These are phyloP conservation scores for Neoboletus subvelutipes DNA, from an alignment of 768 basidiomycete species.

Conservation along the genomic window DNA sequence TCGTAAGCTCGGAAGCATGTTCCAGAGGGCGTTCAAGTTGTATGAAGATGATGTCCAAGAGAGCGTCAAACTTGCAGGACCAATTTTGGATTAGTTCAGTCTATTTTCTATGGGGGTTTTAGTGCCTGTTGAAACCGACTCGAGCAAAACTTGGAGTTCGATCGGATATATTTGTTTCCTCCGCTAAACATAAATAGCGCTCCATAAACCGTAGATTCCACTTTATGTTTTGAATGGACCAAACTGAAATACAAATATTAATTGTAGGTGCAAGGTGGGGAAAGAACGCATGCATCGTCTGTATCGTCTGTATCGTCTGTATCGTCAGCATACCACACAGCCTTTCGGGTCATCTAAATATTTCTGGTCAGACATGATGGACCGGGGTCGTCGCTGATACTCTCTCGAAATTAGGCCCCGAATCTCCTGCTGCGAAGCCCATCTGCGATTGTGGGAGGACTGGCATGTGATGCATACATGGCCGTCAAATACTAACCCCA, in stretches of 20 bases:
- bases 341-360: conserved; percentile 1
- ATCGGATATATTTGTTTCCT: background rate
- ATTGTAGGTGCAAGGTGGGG: background rate
- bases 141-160: background rate
- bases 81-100: conserved; percentile 35
- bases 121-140: conserved; percentile 1
- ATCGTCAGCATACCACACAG: conserved; percentile 25
- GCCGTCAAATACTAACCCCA: conserved; percentile 28
- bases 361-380: background rate
- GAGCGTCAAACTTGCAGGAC: conserved; percentile 83
- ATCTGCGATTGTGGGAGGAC: conserved; percentile 14
- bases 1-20: conserved; percentile 88
- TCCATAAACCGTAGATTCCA: conserved; percentile 8
- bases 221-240: background rate
- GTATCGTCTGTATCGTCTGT: background rate
- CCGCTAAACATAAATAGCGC: background rate
- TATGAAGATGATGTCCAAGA: conserved; percentile 85
- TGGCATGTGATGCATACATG: conserved; percentile 30
- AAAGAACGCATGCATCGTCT: background rate
- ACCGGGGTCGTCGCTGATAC: background rate
- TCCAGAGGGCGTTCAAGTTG: conserved; percentile 88
- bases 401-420: conserved; percentile 11
- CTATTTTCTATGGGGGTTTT: background rate
- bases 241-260: conserved; percentile 6
- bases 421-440: conserved; percentile 19